phyloP scores from a whole-genome alignment of 2,329 filamentous ascomycete species.

The Fusarium duplospermum region DNA sequence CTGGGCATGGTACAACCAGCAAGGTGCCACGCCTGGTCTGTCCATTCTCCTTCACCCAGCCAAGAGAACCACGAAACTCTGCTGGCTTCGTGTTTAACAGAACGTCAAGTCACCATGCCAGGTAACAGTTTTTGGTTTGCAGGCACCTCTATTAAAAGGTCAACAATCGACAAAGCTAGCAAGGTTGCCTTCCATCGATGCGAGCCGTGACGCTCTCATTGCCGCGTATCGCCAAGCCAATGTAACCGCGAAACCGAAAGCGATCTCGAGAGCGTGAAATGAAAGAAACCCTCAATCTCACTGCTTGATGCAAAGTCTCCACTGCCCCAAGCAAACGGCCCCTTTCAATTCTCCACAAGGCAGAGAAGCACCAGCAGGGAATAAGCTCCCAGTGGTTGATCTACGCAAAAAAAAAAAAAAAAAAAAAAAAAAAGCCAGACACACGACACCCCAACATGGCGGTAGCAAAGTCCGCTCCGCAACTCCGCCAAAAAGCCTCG shows the following conservation, averaged over 20 bases:
- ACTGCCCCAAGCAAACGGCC: not conserved
- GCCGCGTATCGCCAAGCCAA: constrained; percentile 9
- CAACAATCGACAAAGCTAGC: not conserved
- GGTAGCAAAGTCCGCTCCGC: constrained; percentile 26
- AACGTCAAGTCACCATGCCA: not conserved
- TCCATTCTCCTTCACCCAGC: not conserved
- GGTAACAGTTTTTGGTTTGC: not conserved
- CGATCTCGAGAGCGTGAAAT: constrained; percentile 22
- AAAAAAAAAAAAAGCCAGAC: not conserved
- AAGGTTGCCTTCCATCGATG: not conserved
- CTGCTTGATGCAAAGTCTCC: constrained; percentile 8
- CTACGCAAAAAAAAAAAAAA: not conserved
- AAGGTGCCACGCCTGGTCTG: constrained; percentile 1
- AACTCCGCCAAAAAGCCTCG: not conserved
- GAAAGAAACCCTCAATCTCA: constrained; percentile 31
- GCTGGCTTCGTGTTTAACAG: not conserved
- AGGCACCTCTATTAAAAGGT: not conserved
- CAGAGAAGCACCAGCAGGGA: not conserved
- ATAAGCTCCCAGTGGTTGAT: constrained; percentile 14
- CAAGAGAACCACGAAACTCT: constrained; percentile 7
- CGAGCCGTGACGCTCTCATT: constrained; percentile 15
- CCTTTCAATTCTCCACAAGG: constrained; percentile 8
- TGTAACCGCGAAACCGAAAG: constrained; percentile 21
- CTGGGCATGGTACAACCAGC: constrained; percentile 2
- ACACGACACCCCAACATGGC: not conserved